Base-by-base conservation (phyloP, 2,329 filamentous ascomycete genomes). In the Calonectria pseudoreteaudii region DNA sequence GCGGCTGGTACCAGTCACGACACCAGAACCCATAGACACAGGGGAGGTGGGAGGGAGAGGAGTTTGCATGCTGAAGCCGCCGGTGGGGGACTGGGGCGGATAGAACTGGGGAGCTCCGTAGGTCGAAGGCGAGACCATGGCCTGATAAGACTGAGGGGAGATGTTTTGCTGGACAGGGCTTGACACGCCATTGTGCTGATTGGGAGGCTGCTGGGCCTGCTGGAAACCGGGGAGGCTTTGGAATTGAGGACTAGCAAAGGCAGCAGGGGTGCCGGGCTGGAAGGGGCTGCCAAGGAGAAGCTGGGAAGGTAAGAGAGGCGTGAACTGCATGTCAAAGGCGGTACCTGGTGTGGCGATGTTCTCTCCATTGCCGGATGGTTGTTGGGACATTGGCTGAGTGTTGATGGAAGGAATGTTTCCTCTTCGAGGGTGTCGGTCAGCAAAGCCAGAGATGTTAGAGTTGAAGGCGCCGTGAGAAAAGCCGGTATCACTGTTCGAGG, bases 271-370 rank as follows among this genome's bases (percentile, higher is more conserved):
- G 52, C 96, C 97, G 18, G 97, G 95, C 86, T 98, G 97, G 86
- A 98, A 98, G 23, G 97, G 97, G 85, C 95, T 98, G 62, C 97
- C 97, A 66, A 98, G 93, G 31, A 99, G 92, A 80, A 99, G 89
- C 86, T 98, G 95, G 41, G 96, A 98, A 44, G 97, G 97, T 47
- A 99, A 91, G 78, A 99, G 90, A 77, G 97, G 96, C 14, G 97
- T 98, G 86, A 98, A 98, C 86, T 98, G 97, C 96, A 98, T 98
- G 83, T 98, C 97, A 83, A 95, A 98, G 53, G 91, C 95, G 67
- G 95, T 96, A 53, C 94, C 95, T 20, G 97, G 96, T 30, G 94
- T 96, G 78, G 94, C 90, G 91, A 98, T 92, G 77, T 98, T 95
- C 80, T 90, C 91, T 73, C 86, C 88, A 83, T 89, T 91, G 81